These are phyloP conservation scores for Leishmania arabica DNA, from an alignment of 208 protist species.

Conservation along the genomic window DNA sequence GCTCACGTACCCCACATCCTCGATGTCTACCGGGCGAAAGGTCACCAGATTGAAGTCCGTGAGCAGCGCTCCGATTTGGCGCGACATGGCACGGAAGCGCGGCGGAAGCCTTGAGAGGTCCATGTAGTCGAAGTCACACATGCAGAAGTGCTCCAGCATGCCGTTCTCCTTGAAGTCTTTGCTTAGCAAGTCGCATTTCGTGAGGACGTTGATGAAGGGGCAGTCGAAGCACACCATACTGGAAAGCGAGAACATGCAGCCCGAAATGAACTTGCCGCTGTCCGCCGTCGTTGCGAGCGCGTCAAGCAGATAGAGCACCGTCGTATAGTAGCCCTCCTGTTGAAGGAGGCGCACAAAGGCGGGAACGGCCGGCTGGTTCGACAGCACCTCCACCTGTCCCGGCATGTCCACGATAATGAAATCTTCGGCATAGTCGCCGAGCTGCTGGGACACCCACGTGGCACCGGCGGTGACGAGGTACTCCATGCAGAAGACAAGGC, in stretches of 20 bases:
- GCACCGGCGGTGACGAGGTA: slow-evolving; percentile 94
- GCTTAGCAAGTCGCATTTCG: slow-evolving; percentile 89
- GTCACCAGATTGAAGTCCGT: slow-evolving; percentile 85
- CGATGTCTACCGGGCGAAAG: slow-evolving; percentile 83
- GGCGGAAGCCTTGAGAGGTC: slow-evolving; percentile 67
- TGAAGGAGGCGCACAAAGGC: slow-evolving; percentile 85
- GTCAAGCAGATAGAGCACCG: slow-evolving; percentile 89
- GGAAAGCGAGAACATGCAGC: slow-evolving; percentile 88
- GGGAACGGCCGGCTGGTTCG: slow-evolving; percentile 93
- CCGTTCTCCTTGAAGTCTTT: slow-evolving; percentile 66
- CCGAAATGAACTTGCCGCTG: slow-evolving; percentile 90
- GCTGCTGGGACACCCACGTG: slow-evolving; percentile 94
- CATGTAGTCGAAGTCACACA: slow-evolving; percentile 90
- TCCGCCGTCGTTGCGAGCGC: slow-evolving; percentile 83
- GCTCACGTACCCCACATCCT: slow-evolving; percentile 62
- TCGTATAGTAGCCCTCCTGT: slow-evolving; percentile 78
- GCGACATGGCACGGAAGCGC: slow-evolving; percentile 73
- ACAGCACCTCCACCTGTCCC: slow-evolving; percentile 99
- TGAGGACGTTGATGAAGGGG: slow-evolving; percentile 91
- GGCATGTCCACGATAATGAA: slow-evolving; percentile 99
- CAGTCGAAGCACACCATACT: slow-evolving; percentile 93
- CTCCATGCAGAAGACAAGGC: slow-evolving; percentile 99
- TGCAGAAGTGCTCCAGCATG: slow-evolving; percentile 81
- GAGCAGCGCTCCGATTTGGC: slow-evolving; percentile 63
- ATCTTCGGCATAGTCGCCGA: slow-evolving; percentile 94